Base-by-base conservation (phyloP, 1,284 basidiomycete species). In the Sporisorium graminicola region DNA sequence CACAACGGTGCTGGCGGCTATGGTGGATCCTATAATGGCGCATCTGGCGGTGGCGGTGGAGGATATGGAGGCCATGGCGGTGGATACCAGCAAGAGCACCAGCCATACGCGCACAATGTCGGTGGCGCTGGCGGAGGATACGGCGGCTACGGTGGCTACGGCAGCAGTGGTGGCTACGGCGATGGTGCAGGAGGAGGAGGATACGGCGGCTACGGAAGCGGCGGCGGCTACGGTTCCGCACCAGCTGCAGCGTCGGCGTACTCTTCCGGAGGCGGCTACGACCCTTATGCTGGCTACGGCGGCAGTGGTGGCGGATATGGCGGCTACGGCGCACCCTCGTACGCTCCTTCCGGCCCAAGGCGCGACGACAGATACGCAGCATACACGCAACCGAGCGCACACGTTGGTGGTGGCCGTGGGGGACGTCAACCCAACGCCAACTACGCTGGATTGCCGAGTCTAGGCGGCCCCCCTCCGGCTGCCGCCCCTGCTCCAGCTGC, bases 201-300 rank as follows among this genome's bases (percentile, higher is more conserved):
- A 12, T 74, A 74, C 50, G 62, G 58, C 26, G 72, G 74, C 24
- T 69, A 64, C n/a, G 77, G 64, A n/a, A 55, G 53, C 12, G 49
- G 44, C 27, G 55, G 56, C 13, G 58, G 55, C 16, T 71, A 67
- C 37, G 58, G 3, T 14, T 14, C 33, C 33, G 33, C 12, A 3
- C 33, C 43, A 14, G 33, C 44, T 0, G 24, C 47, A 16, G 24
- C 44, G 13, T 47, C 44, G 2, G 29, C 43, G 24, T 62, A 66
- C 24, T 51, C 58, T 42, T 58, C 59, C 5, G 63, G 46, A 4
- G 70, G 47, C 3, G 54, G 52, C 24, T 75, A 75, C 47, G 65
- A 43, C 22, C 24, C 60, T 2, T 62, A 62, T n/a, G 52, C 60
- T 7, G 62, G 62, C 16, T 64, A 64, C 47, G 57, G 64, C 29